Evolutionary conservation across 345 rosid genomes (phyloP), one percentile per base, ranked within the genome.

Genomic region (Toxicodendron radicans): DNA sequence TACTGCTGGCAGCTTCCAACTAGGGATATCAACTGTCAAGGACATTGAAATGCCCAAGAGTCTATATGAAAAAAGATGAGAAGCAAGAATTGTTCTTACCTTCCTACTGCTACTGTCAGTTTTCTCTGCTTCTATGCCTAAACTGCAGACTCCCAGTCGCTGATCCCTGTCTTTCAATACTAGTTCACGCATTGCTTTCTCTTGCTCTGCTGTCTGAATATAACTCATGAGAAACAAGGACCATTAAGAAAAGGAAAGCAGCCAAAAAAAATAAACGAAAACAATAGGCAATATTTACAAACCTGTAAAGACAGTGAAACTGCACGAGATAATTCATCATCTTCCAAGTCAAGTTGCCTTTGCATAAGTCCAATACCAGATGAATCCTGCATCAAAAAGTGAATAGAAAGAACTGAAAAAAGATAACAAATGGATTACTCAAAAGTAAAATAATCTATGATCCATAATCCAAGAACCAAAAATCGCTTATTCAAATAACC

Each of bases 221-320:
- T 23, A 80, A 60, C 72, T 65, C 66, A 71, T 57, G 67, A 57
- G 53, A 83, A 78, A 58, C 58, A 73, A 66, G 35, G 59, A 73
- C 62, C 58, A 64, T 41, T 32, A 70, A 41, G 3, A 64, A 11
- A 59, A 10, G 49, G 63, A 56, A 74, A 41, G 46, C 11, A 62
- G 49, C 43, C 38, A 38, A 38, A 8, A 38, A 38, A 51, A 79
- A 68, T 69, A 65, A 30, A 38, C 20, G 59, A 70, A 73, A 75
- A 23, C 21, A 32, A 71, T 46, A 68, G n/a, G 41, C 56, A 51
- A 76, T n/a, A 79, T 51, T 49, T 61, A 68, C 57, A 75, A 74
- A 94, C 97, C 97, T 85, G 87, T 84, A 94, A 58, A 20, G 97
- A 92, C 79, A 89, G 75, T 1, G 92, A 85, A 59, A 92, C 79